Base-by-base conservation (phyloP, 345 rosid species). In the Dovyalis caffra region DNA sequence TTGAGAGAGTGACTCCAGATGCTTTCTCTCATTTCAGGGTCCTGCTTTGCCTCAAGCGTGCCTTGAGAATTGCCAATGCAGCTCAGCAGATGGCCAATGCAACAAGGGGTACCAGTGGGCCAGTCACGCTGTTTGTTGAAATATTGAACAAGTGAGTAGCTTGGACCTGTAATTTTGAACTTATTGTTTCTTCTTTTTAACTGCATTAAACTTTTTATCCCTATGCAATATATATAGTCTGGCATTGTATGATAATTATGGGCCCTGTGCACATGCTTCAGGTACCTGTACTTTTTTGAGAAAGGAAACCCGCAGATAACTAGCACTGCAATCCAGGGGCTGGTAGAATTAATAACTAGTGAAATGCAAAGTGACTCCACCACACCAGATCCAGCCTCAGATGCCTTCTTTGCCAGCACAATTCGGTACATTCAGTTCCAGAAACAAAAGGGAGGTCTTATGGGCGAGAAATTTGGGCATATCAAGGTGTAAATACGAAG, bases 261-360 rank as follows among this genome's bases (percentile, higher is more conserved):
- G 69, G 7, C 10, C 31, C 28, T 49, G 14, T 47, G 58, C 25
- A n/a, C 57, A 10, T 31, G 38, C 23, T 63, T 64, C 74, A 93
- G 98, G 90, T 93, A 95, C 71, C 86, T 93, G 15, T 93, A 91
- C 78, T 95, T 88, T 86, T 93, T 78, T 21, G 97, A 95, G 93
- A 95, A 95, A 84, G 97, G 93, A 40, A 87, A 87, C 78, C 90
- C 90, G 20, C 94, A 93, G 80, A 80, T 93, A 74, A 89, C 83
- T 10, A 87, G 85, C 33, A 90, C 84, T 76, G 85, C 97, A 53
- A 88, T 95, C 37, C 96, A 90, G 82, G 85, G 90, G 81, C 72
- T 95, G 74, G 79, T 93, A 28, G 91, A 93, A 75, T 82, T 93
- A 76, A 89, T 95, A 37, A 90, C 79, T 6, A 87, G 78, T 1